Evolutionary conservation across 1,139 yeast species (phyloP).

Genomic region (Kurtzmaniella quercitrusa): DNA sequence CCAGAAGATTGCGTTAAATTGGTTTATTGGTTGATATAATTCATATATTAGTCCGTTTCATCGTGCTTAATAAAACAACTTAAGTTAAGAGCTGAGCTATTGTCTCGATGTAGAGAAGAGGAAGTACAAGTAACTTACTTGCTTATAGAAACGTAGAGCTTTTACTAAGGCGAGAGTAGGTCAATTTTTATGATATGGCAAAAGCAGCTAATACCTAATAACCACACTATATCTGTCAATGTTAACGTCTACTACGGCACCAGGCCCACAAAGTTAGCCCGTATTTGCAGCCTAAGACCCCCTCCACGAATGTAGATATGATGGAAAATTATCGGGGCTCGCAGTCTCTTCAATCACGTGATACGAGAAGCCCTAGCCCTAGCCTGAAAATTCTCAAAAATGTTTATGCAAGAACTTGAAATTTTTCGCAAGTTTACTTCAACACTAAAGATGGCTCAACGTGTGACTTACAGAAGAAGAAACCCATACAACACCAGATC

Average conservation of each 20-base stretch:
- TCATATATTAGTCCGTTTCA: constrained; percentile 4
- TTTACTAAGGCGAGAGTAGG: not conserved
- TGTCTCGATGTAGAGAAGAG: not conserved
- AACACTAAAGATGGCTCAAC: constrained; percentile 40
- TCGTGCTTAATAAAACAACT: constrained; percentile 7
- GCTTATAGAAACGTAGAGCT: not conserved
- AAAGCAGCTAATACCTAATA: too few relatives aligned
- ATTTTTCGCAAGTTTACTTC: constrained; percentile 1
- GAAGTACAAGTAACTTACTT: not conserved
- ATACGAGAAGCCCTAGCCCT: constrained; percentile 14
- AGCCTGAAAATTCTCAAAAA: constrained; percentile 5
- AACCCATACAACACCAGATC: constrained; percentile 18
- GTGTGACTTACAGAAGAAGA: constrained; percentile 53
- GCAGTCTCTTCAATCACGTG: constrained; percentile 11
- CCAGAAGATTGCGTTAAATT: constrained; percentile 63
- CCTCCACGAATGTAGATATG: not conserved
- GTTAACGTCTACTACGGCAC: too few relatives aligned
- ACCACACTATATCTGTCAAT: too few relatives aligned
- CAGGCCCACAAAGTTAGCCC: too few relatives aligned
- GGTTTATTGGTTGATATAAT: constrained; percentile 8
- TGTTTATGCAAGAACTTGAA: constrained; percentile 1
- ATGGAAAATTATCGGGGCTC: not conserved
- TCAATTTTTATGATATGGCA: too few relatives aligned
- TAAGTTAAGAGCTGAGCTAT: constrained; percentile 2
- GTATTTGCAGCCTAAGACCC: not conserved